Base-by-base conservation (phyloP, 352 stramenopile genomes). In the Pythium monospermum region DNA sequence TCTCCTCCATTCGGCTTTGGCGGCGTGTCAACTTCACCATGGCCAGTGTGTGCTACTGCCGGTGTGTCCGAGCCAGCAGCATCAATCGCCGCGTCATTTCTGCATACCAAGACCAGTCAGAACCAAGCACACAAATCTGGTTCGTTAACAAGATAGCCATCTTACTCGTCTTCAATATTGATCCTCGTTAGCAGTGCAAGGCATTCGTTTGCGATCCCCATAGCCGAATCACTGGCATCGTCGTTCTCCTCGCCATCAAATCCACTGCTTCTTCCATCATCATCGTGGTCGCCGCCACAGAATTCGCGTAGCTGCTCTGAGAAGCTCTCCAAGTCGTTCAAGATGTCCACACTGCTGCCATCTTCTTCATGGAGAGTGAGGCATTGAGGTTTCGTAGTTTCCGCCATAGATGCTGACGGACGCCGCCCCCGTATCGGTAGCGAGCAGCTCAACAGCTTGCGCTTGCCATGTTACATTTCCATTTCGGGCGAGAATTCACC, bases 121-220 rank as follows among this genome's bases (percentile, higher is more conserved):
- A n/a, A n/a, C n/a, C n/a, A n/a, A n/a, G n/a, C n/a, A n/a, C n/a
- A n/a, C n/a, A n/a, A n/a, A 13, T 40, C 25, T 28, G 31, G 26
- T 10, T 27, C 47, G 5, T 7, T 6, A 22, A 36, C 6, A 18
- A 5, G 2, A 11, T 27, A 16, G 10, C 19, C 49, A 37, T 15
- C 13, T 13, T 46, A 27, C 13, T 18, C 19, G 16, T 22, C 35
- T 7, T 19, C 15, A 13, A 39, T 39, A 11, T 36, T 46, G 15
- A 58, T n/a, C 26, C 32, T 46, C 26, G 50, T 33, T 5, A 61
- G 23, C 15, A 61, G 32, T 13, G 31, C 16, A 5, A 61, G 35
- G 26, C 54, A 61, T 16, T 61, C 54, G 46, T 19, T 47, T 3
- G 54, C 54, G 11, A 61, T 61, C 0, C 39, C 45, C 15, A 31